Base-by-base conservation (phyloP, 2,329 filamentous ascomycete genomes). In the Dryadomyces quercivorus region DNA sequence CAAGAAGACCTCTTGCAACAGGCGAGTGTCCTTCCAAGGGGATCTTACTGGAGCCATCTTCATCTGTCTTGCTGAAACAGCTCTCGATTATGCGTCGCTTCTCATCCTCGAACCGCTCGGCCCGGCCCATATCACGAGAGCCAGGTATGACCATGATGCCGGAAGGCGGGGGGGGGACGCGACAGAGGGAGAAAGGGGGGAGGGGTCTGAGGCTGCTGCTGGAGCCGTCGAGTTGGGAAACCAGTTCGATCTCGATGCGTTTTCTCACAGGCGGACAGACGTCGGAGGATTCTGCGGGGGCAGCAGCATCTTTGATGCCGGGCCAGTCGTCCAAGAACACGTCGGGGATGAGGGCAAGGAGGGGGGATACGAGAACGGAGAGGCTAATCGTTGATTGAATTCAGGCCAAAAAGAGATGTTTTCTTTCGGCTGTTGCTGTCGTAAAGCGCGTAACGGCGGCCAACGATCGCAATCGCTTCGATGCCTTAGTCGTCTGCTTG, bases 71-170 rank as follows among this genome's bases (percentile, higher is more conserved):
- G 68, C 75, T 80, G 74, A 97, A 98, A 72, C 91, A 96, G 70
- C 88, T 95, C 59, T 95, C 87, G 60, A 95, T 85, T 64, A 98
- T 96, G 67, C 93, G 83, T 67, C 82, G 80, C 76, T 96, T 95
- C 76, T 98, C 93, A 66, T 97, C 90, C 69, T 98, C 93, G 68
- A 97, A 98, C 63, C 82, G 81, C 72, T 95, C 89, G 54, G 92
- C 92, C 62, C 72, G 66, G 55, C 57, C 70, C 61, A 66, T 62
- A 47, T 72, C 70, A 58, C 68, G 69, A 60, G 66, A 63, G 56
- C 62, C 66, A 54, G 57, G 62, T 62, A 58, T 65, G 59, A 62
- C 63, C 66, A 64, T 68, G 56, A 55, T 51, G 54, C 50, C 51
- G 18, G 50, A 36, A 51, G 20, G 3, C 26, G 44, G 5, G 18